Evolutionary conservation across 2,329 filamentous ascomycete genomes (phyloP).

Genomic region (Triangularia setosa): DNA sequence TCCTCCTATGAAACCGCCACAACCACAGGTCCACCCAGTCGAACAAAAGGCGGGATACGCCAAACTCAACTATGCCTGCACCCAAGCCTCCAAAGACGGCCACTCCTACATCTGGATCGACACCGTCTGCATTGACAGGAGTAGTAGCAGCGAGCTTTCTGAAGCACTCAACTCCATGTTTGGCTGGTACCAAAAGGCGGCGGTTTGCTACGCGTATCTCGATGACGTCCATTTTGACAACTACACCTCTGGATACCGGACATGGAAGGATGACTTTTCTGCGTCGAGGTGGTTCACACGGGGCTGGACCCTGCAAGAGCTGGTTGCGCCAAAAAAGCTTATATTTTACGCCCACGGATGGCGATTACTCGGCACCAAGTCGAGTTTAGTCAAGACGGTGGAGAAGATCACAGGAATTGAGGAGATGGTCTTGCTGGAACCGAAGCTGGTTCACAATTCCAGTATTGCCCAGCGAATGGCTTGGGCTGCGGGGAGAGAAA

Average conservation of each 20-base stretch:
- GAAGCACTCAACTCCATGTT: conserved; percentile 39
- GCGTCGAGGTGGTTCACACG: conserved; percentile 22
- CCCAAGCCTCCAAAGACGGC: conserved; percentile 27
- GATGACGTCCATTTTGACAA: conserved; percentile 28
- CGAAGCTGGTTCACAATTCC: conserved; percentile 16
- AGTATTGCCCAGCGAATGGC: conserved; percentile 38
- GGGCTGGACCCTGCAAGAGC: conserved; percentile 25
- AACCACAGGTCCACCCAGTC: conserved; percentile 9
- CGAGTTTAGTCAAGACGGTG: conserved; percentile 19
- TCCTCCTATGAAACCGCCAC: background rate
- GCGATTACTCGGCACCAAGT: conserved; percentile 22
- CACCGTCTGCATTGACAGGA: conserved; percentile 37
- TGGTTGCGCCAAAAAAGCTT: conserved; percentile 20
- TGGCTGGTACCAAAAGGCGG: conserved; percentile 28
- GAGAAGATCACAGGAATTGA: conserved; percentile 21
- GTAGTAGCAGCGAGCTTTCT: conserved; percentile 32
- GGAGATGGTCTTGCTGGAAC: conserved; percentile 17
- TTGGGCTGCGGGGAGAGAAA: conserved; percentile 35
- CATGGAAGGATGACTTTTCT: conserved; percentile 22
- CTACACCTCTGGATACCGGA: conserved; percentile 14
- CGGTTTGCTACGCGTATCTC: conserved; percentile 34
- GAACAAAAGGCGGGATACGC: conserved; percentile 29
- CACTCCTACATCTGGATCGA: conserved; percentile 35
- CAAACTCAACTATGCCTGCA: conserved; percentile 33
- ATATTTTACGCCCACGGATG: conserved; percentile 26